Base-by-base conservation (phyloP, 768 basidiomycete genomes). In the Gyrodon lividus region DNA sequence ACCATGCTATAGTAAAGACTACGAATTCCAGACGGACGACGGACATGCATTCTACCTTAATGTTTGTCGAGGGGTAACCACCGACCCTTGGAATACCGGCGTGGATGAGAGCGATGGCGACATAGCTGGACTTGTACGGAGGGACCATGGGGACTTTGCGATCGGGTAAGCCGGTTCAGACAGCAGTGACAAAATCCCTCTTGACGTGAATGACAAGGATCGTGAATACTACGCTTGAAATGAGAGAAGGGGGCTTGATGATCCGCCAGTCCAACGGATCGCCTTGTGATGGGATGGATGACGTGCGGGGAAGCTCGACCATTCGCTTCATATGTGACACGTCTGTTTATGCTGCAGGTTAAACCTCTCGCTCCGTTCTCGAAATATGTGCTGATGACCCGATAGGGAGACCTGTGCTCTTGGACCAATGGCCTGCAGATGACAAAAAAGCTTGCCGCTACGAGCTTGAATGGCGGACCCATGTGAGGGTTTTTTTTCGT, bases 381-480 rank as follows among this genome's bases (percentile, higher is more conserved):
- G 1, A 12, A 20, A 13, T 24, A 3, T 4, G n/a, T 30, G 52
- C 30, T 13, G 31, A 23, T 8, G 2, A 20, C 12, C 30, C 30
- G 24, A 48, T 12, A 73, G 82, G 82, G 7, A 64, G 66, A 40
- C 82, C 83, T 6, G 60, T 70, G 14, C 74, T 94, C 4, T 67
- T 91, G 3, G 84, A 81, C 2, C 82, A 87, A 43, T 78, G 92
- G 20, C 81, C 82, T 7, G 72, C 72, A 8, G 78, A 80, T 14
- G 82, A 86, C 30, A 79, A 84, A 8, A 63, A 62, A 23, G 82
- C 81, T n/a, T 95, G 92, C 65, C 79, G 83, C 12, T 93, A 85
- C 64, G 80, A 87, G 51, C 70, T 95, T 34, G 90, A 94, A 71
- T 95, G 92, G 92, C 74, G 78, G 49, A 92, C 88, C 5, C 83